A percentile compares a stretch with the other conserved stretches of the same genome.
phyloP scores from a whole-genome alignment of 2,329 filamentous ascomycete genomes.

The Claviceps sp. region DNA sequence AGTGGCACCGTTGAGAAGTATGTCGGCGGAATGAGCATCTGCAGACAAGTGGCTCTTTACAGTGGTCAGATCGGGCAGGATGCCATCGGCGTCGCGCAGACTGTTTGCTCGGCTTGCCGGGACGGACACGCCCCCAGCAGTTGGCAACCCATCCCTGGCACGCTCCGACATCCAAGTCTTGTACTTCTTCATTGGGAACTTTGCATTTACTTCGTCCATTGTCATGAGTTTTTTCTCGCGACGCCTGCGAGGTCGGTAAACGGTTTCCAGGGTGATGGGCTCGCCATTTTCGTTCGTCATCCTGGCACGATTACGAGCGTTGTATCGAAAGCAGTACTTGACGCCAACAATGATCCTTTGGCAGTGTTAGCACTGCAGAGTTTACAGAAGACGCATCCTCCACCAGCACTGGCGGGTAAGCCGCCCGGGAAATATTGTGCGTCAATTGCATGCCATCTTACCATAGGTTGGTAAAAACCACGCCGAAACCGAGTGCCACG shows the following conservation, averaged over 20 bases:
- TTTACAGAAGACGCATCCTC: neutral
- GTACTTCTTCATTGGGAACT: slow-evolving; percentile 93
- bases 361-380: slow-evolving; percentile 11
- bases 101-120: slow-evolving; percentile 62
- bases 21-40: slow-evolving; percentile 9
- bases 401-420: neutral
- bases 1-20: slow-evolving; percentile 7
- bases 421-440: neutral
- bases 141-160: slow-evolving; percentile 70
- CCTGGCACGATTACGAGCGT: slow-evolving; percentile 76
- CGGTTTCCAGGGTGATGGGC: slow-evolving; percentile 72
- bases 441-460: slow-evolving; percentile 32
- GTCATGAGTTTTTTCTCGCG: slow-evolving; percentile 98
- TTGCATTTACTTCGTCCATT: slow-evolving; percentile 97
- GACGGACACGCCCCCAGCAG: slow-evolving; percentile 68
- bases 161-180: slow-evolving; percentile 83
- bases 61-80: slow-evolving; percentile 27
- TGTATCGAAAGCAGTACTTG: slow-evolving; percentile 98
- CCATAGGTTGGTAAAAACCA: slow-evolving; percentile 98
- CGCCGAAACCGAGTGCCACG: slow-evolving; percentile 88
- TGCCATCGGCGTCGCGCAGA: slow-evolving; percentile 52
- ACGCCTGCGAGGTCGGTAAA: slow-evolving; percentile 73
- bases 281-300: slow-evolving; percentile 72
- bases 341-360: slow-evolving; percentile 96
- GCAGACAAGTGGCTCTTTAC: slow-evolving; percentile 32